Evolutionary conservation across 495 filamentous ascomycete genomes (phyloP).

Genomic region (Neurospora sp.): DNA sequence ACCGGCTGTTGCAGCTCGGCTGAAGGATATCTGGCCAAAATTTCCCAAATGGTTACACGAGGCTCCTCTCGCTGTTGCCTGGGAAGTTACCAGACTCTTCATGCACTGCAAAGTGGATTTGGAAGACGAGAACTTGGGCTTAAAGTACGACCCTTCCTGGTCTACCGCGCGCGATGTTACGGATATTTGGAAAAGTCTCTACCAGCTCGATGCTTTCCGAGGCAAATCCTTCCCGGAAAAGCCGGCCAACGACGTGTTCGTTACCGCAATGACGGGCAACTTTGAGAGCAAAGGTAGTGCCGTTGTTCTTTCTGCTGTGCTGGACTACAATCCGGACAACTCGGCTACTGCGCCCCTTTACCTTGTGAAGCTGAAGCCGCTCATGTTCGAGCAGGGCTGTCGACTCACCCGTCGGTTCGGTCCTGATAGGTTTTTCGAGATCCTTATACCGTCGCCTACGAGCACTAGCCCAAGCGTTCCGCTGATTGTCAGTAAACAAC

Average conservation of each 20-base stretch:
- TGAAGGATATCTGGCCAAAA: conserved; percentile 23
- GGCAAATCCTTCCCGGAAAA: conserved; percentile 33
- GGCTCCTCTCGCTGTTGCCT: conserved; percentile 33
- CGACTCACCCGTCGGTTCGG: conserved; percentile 38
- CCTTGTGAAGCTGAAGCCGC: conserved; percentile 26
- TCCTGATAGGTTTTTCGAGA: conserved; percentile 36
- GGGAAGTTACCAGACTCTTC: conserved; percentile 36
- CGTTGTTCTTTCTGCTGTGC: conserved; percentile 26
- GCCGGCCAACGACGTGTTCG: conserved; percentile 21
- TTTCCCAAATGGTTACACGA: conserved; percentile 25
- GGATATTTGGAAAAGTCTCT: conserved; percentile 26
- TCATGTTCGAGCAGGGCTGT: conserved; percentile 31
- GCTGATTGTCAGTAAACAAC: conserved; percentile 12
- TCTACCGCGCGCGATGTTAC: conserved; percentile 15
- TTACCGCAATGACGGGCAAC: conserved; percentile 25
- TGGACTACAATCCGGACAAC: conserved; percentile 22
- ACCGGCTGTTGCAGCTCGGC: conserved; percentile 1
- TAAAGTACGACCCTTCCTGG: conserved; percentile 29
- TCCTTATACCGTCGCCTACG: conserved; percentile 27
- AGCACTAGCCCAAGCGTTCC: not conserved
- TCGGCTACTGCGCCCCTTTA: conserved; percentile 23
- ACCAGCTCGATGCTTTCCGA: conserved; percentile 18
- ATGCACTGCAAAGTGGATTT: conserved; percentile 30
- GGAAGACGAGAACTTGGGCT: conserved; percentile 8
- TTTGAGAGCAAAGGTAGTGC: conserved; percentile 23